Percentiles rank a stretch among this genome's conserved stretches.
phyloP scores from a whole-genome alignment of 2,329 filamentous ascomycete species.

The Penicillium frequentans region DNA sequence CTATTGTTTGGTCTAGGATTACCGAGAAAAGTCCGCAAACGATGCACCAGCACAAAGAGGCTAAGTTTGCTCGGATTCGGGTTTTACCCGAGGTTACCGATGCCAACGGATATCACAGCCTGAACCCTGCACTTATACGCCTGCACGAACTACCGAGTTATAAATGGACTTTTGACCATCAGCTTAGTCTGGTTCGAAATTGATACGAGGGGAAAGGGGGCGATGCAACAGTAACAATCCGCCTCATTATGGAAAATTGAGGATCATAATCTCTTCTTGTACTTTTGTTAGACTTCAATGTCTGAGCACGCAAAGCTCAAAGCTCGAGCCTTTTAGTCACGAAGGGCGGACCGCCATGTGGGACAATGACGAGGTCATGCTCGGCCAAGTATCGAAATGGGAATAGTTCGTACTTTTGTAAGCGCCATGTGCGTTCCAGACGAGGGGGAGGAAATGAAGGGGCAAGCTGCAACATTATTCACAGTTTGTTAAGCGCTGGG shows the following conservation, averaged over 20 bases:
- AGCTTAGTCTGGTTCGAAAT: background rate
- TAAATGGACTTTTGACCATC: background rate
- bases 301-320: background rate
- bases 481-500: background rate
- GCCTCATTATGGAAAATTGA: background rate
- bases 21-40: background rate
- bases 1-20: background rate
- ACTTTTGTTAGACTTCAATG: background rate
- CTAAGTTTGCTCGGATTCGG: background rate
- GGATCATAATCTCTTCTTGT: background rate
- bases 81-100: background rate
- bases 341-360: background rate
- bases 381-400: constrained; percentile 3
- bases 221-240: background rate
- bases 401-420: constrained; percentile 19
- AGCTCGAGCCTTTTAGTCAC: background rate
- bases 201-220: background rate
- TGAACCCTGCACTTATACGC: background rate
- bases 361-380: constrained; percentile 1
- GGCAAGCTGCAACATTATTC: background rate
- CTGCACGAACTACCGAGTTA: background rate
- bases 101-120: background rate
- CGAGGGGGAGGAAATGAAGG: background rate
- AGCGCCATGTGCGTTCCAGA: background rate
- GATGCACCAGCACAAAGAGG: background rate